phyloP scores from a whole-genome alignment of 495 filamentous ascomycete species.

The Neurospora sp. region DNA sequence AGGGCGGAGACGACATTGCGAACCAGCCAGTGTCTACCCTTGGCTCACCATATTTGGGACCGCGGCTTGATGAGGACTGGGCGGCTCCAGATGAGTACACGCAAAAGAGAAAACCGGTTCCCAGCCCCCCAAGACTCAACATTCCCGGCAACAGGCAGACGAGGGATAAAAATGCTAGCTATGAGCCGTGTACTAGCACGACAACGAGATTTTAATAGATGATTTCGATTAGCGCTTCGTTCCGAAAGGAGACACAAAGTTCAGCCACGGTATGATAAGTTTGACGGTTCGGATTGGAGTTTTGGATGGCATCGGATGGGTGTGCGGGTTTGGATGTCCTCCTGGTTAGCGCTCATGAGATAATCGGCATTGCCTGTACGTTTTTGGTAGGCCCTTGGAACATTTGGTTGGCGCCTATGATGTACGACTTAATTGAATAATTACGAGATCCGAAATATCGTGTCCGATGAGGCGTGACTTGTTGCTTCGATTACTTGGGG shows the following conservation, averaged over 20 bases:
- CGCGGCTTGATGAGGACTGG: constrained; percentile 15
- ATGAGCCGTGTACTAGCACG: constrained; percentile 8
- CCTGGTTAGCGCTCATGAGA: neutral
- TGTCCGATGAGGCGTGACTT: neutral
- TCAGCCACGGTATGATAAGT: neutral
- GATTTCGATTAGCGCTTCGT: neutral
- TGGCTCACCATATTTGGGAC: neutral
- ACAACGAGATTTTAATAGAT: neutral
- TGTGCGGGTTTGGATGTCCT: neutral
- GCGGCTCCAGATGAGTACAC: constrained; percentile 15
- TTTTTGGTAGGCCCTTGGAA: neutral
- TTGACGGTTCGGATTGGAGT: neutral
- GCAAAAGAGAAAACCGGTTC: neutral
- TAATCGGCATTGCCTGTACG: neutral
- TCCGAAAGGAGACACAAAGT: neutral
- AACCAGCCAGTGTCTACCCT: neutral
- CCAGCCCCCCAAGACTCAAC: neutral
- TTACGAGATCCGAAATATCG: neutral
- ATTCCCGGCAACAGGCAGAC: constrained; percentile 7
- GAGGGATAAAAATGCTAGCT: constrained; percentile 10
- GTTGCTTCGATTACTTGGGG: neutral
- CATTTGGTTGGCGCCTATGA: neutral
- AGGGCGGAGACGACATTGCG: constrained; percentile 1
- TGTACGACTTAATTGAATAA: neutral
- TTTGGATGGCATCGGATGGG: neutral